These are phyloP conservation scores for Aristolochia fimbriata DNA, from an alignment of 164 flowering plant species.

Conservation along the genomic window DNA sequence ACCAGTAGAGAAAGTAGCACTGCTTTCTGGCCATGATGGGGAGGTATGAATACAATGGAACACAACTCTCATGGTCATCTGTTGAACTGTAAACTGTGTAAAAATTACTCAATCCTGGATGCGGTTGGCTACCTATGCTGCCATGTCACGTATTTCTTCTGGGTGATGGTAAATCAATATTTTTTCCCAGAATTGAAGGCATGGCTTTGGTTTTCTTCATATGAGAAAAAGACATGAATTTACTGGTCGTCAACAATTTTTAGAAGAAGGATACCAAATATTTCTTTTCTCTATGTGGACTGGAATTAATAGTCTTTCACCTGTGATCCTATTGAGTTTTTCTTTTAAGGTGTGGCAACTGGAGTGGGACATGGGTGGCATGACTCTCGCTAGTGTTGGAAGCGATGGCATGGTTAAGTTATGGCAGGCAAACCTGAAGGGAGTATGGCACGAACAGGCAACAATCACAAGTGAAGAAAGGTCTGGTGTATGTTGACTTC, in stretches of 20 bases:
- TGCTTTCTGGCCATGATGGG: constrained; percentile 69
- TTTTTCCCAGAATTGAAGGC: no score
- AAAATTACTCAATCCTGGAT: background rate
- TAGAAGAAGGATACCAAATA: background rate
- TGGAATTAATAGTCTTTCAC: no score
- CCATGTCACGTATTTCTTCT: no score
- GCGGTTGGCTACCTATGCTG: background rate
- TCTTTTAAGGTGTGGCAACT: constrained; percentile 75
- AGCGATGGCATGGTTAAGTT: constrained; percentile 60
- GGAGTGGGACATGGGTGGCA: constrained; percentile 97
- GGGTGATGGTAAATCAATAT: no score
- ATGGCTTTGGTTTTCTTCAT: background rate
- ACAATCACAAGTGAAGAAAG: constrained; percentile 23
- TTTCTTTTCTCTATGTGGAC: no score
- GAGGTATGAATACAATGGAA: constrained; percentile 40
- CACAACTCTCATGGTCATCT: background rate
- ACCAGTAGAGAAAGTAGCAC: constrained; percentile 61
- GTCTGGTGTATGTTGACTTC: background rate
- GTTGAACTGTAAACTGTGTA: background rate
- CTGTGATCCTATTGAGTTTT: background rate
- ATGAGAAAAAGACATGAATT: background rate
- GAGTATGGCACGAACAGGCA: constrained; percentile 69
- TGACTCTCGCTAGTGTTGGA: constrained; percentile 84
- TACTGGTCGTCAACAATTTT: background rate
- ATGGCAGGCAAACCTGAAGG: constrained; percentile 78